phyloP scores from a whole-genome alignment of 495 filamentous ascomycete species.

The Rhypophila decipiens region DNA sequence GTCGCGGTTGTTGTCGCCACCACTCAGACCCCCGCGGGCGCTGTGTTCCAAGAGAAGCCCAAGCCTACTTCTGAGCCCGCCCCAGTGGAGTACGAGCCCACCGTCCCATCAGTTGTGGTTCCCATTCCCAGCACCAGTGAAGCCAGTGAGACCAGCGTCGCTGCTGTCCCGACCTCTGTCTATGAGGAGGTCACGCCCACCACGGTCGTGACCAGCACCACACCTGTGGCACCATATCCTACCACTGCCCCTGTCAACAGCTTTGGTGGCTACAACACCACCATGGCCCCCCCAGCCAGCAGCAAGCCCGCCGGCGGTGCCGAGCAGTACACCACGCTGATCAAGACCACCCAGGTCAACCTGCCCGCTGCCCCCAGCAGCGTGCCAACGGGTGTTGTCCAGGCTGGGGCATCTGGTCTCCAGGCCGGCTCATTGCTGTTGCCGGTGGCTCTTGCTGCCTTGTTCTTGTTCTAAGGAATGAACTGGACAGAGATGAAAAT shows the following conservation, averaged over 20 bases:
- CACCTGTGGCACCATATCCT: neutral
- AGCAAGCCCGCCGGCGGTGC: neutral
- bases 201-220: neutral
- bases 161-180: neutral
- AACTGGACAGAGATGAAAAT: neutral
- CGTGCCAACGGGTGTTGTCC: neutral
- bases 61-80: no score
- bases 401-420: neutral
- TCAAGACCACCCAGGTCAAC: neutral
- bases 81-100: no score
- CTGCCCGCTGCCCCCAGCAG: neutral
- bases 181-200: neutral
- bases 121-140: no score
- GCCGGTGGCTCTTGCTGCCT: neutral
- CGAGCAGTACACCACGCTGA: neutral
- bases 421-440: neutral
- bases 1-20: no score
- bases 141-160: neutral
- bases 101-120: no score
- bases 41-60: neutral
- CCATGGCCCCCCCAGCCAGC: neutral
- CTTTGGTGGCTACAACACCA: neutral
- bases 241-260: neutral
- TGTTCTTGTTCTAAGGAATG: neutral
- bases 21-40: neutral